phyloP scores from a whole-genome alignment of 225 moss, liverwort and hornwort species.

The Rhytidiadelphus loreus region DNA sequence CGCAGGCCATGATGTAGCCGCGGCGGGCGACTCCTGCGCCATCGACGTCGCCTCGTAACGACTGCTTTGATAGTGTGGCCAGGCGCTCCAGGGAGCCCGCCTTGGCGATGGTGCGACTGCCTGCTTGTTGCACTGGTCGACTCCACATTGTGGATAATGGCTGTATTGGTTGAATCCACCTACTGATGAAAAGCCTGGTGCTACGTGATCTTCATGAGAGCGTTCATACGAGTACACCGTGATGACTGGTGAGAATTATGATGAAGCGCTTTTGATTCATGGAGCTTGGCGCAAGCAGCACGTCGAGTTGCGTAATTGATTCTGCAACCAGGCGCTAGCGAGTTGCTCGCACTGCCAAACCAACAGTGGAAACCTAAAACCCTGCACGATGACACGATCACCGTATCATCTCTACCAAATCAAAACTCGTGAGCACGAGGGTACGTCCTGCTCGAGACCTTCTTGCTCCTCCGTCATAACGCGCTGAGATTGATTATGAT shows the following conservation, averaged over 20 bases:
- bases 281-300: not conserved
- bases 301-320: not conserved
- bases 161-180: not conserved
- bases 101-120: not conserved
- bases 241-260: not conserved
- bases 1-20: constrained; percentile 1
- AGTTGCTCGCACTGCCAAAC: not conserved
- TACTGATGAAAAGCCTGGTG: not conserved
- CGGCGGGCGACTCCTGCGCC: not conserved
- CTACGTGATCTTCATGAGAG: not conserved
- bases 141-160: not conserved
- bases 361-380: not conserved
- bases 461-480: not conserved
- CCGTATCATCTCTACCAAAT: not conserved
- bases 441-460: not conserved
- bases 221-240: too few species aligned
- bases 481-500: not conserved
- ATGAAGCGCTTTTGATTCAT: not conserved
- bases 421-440: not conserved
- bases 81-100: not conserved
- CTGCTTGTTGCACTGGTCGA: not conserved
- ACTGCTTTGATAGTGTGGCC: not conserved
- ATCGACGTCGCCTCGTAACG: not conserved
- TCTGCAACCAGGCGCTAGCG: not conserved
- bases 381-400: not conserved